Conservation (phyloP, 2,329 filamentous ascomycete species). For the Chrysosporium queenslandicum region DNA sequence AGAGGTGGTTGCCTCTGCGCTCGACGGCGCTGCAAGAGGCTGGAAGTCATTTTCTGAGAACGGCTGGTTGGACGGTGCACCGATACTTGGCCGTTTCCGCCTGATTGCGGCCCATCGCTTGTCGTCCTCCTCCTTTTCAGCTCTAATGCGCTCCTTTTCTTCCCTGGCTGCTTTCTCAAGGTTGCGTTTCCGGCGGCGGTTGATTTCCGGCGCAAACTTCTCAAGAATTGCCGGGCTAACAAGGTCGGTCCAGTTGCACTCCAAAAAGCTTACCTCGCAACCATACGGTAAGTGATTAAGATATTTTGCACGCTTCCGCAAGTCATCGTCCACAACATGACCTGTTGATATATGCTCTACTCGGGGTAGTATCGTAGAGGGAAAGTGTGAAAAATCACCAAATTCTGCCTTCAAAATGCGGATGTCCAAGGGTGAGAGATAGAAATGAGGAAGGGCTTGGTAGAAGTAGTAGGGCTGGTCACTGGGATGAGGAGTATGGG, state of each 20-base stretch:
- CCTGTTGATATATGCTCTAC: constrained; percentile 84
- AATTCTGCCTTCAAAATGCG: constrained; percentile 85
- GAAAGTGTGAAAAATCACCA: constrained; percentile 70
- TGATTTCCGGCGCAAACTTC: constrained; percentile 65
- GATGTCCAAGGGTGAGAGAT: constrained; percentile 82
- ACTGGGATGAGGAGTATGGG: constrained; percentile 37
- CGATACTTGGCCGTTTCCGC: constrained; percentile 47
- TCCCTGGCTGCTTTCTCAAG: constrained; percentile 75
- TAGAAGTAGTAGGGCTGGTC: constrained; percentile 71
- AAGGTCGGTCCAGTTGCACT: constrained; percentile 92
- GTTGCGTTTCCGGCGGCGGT: constrained; percentile 64
- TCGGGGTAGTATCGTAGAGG: constrained; percentile 72
- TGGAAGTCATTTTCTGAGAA: constrained; percentile 56
- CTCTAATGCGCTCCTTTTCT: constrained; percentile 71
- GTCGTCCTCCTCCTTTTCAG: constrained; percentile 68
- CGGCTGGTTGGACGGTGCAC: constrained; percentile 33
- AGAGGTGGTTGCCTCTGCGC: constrained; percentile 21
- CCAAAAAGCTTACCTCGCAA: constrained; percentile 82
- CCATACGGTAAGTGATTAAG: constrained; percentile 76
- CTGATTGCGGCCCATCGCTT: constrained; percentile 58
- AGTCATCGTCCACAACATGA: constrained; percentile 73
- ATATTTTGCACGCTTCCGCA: constrained; percentile 78
- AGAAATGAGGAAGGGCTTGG: constrained; percentile 75
- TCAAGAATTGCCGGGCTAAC: constrained; percentile 65
- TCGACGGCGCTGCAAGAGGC: constrained; percentile 41